Conservation (phyloP, 2,329 filamentous ascomycete species). For the Colletotrichum sp. region DNA sequence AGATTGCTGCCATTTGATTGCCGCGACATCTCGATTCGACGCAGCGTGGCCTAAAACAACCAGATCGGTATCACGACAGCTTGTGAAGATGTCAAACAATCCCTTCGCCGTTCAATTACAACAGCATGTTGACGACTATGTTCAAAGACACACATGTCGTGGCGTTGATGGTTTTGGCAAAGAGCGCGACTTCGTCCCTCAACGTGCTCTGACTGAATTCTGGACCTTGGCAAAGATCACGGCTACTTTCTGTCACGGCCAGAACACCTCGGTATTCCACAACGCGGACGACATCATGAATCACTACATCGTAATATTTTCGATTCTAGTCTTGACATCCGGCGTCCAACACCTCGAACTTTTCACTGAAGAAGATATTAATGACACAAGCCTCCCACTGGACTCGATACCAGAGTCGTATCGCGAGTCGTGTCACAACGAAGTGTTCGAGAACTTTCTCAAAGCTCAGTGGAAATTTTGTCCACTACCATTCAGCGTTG, state of each 20-base stretch:
- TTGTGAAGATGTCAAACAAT: no score
- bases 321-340: background rate
- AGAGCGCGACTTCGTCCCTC: background rate
- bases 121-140: no score
- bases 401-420: background rate
- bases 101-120: no score
- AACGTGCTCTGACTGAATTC: background rate
- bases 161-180: no score
- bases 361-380: background rate
- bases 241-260: background rate
- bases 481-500: background rate
- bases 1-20: no score
- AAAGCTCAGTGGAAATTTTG: background rate
- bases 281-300: background rate
- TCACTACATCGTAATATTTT: background rate
- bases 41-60: no score
- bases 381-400: background rate
- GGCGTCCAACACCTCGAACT: background rate
- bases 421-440: background rate
- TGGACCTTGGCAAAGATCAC: background rate
- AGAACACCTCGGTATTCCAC: background rate
- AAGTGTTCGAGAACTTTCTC: background rate
- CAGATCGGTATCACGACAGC: no score
- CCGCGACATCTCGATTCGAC: no score
- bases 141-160: no score